These are phyloP conservation scores for Phaeodactylum tricornutum DNA, from an alignment of 108 stramenopile genomes.

Conservation along the genomic window DNA sequence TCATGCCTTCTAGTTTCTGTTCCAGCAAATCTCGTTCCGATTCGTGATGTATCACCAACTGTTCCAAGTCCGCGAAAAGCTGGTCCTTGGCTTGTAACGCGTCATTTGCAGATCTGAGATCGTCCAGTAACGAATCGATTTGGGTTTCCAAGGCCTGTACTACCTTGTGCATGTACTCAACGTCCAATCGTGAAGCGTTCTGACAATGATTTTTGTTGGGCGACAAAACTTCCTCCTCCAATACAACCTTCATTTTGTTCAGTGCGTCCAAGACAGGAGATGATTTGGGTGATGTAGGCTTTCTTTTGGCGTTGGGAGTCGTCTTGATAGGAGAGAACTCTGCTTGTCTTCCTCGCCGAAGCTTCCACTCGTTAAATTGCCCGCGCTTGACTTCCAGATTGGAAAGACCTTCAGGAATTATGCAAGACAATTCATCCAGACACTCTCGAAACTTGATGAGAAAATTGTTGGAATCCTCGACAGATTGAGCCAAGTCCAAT, in stretches of 20 bases:
- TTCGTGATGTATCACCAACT: slow-evolving; percentile 5
- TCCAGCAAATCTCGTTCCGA: slow-evolving; percentile 2
- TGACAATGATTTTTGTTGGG: neutral
- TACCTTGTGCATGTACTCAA: neutral
- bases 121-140: neutral
- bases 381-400: too few relatives aligned
- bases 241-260: slow-evolving; percentile 3
- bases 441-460: too few relatives aligned
- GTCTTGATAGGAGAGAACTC: too few relatives aligned
- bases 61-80: slow-evolving; percentile 9
- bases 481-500: too few relatives aligned
- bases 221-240: neutral
- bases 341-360: too few relatives aligned
- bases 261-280: slow-evolving; percentile 1
- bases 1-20: slow-evolving; percentile 1
- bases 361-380: too few relatives aligned
- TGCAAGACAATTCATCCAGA: too few relatives aligned
- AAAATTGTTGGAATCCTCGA: too few relatives aligned
- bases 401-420: too few relatives aligned
- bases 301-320: too few relatives aligned
- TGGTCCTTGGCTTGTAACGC: slow-evolving; percentile 3
- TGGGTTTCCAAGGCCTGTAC: slow-evolving; percentile 3
- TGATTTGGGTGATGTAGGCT: too few relatives aligned
- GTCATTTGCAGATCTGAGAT: slow-evolving; percentile 9
- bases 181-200: neutral